These are phyloP conservation scores for Melocanna baccifera DNA, from an alignment of 176 grass and related monocot species.

Conservation along the genomic window DNA sequence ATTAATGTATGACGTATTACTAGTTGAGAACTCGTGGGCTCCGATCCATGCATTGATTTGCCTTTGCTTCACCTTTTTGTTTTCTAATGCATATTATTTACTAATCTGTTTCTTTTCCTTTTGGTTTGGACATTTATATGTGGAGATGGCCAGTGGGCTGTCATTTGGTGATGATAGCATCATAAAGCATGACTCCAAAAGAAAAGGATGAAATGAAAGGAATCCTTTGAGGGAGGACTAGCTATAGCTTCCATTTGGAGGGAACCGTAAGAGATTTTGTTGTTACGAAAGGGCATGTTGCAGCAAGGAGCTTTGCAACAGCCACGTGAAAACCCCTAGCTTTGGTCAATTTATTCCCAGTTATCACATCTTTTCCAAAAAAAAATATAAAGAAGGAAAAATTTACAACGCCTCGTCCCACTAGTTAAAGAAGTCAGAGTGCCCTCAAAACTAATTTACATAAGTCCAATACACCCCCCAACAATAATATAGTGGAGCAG, in stretches of 20 bases:
- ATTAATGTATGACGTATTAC: background rate
- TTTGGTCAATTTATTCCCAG: background rate
- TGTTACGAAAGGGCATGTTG: background rate
- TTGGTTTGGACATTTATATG: background rate
- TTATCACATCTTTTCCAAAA: background rate
- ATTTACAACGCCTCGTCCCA: background rate
- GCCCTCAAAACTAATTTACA: background rate
- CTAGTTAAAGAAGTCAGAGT: background rate
- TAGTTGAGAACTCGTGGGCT: background rate
- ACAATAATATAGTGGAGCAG: background rate
- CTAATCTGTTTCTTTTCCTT: background rate
- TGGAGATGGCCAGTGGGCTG: background rate
- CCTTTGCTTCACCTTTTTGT: background rate
- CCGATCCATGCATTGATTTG: background rate
- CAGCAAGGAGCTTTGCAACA: background rate
- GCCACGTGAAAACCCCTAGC: background rate
- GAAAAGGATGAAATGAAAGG: background rate
- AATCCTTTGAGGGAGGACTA: background rate
- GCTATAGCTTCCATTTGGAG: background rate
- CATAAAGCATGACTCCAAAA: background rate
- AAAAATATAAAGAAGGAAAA: background rate
- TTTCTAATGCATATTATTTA: background rate
- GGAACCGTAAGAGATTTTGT: background rate
- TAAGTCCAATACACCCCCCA: background rate
- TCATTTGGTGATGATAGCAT: background rate